Evolutionary conservation across 192 early-diverging fungal species (phyloP).

Genomic region (Rhizophagus prolifer): DNA sequence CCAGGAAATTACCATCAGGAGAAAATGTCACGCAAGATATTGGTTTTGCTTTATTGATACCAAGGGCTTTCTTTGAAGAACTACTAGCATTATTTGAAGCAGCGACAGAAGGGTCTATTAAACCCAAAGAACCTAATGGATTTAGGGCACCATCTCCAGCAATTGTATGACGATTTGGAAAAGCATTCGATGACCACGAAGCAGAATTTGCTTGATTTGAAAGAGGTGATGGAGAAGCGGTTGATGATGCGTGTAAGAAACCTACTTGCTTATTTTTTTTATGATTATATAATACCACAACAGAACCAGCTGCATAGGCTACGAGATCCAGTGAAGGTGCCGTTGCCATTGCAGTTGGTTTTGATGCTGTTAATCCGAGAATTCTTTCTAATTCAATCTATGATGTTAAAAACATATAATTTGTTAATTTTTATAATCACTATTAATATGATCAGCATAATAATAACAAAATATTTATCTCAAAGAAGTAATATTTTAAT

Average conservation of each 20-base stretch:
- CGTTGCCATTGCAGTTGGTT: conserved; percentile 51
- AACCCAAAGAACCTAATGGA: conserved; percentile 35
- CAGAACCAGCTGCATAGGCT: conserved; percentile 75
- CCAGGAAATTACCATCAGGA: conserved; percentile 65
- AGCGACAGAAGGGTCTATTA: conserved; percentile 25
- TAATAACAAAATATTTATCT: too few species aligned
- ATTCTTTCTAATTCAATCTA: conserved; percentile 67
- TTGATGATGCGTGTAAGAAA: conserved; percentile 45
- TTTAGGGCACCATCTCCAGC: background rate
- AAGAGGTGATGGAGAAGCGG: background rate
- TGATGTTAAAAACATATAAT: background rate
- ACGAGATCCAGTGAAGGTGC: conserved; percentile 55
- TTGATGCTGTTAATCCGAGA: conserved; percentile 61
- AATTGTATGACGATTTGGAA: conserved; percentile 31
- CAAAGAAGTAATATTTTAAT: background rate
- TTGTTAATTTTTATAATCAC: background rate
- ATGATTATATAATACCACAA: conserved; percentile 75
- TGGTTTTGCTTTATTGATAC: conserved; percentile 54
- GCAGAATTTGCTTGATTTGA: conserved; percentile 15
- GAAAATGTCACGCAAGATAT: conserved; percentile 75
- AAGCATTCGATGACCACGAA: conserved; percentile 8
- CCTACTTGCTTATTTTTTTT: conserved; percentile 62
- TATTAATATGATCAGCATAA: too few species aligned
- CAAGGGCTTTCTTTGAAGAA: conserved; percentile 33
- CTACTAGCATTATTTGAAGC: conserved; percentile 24